Evolutionary conservation across 305 asterid genomes (phyloP), one percentile per base, ranked within the genome.

Genomic region (Solanum chacoense): DNA sequence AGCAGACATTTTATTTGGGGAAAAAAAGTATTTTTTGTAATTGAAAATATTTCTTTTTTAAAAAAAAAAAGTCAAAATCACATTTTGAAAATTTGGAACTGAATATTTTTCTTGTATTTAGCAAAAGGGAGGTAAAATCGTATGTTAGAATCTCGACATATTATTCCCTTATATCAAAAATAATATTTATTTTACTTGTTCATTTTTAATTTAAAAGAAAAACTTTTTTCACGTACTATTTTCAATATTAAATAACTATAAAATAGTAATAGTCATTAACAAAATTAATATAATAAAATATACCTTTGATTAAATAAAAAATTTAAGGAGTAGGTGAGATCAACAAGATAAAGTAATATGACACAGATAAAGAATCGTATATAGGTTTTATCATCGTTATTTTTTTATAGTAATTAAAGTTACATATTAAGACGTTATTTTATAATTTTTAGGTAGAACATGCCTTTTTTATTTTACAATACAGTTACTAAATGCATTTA

Each of bases 281-380:
- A 65, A 63, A 9, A 63, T n/a, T 63, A 63, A 63, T 63, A 4
- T n/a, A 9, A n/a, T 22, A 22, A 63, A 63, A 9, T 63, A 63
- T 22, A 63, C 2, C 12, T 63, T 8, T 50, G 0, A 50, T 50
- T 16, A 16, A 16, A 16, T 16, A 55, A 55, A 55, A 65, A 22
- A 4, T n/a, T 1, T 65, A 65, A 65, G 6, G 1, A n/a, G 0
- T 10, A 11, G 0, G 16, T n/a, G 16, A 63, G 6, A n/a, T 4
- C 11, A 59, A 20, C 12, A 6, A 50, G n/a, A 0, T 18, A 6
- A 50, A 18, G 10, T 59, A 59, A 20, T 8, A 59, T 22, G 12
- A 59, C 24, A 59, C 26, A 0, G 5, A 59, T 3, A 7, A 10
- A 0, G 4, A 55, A 59, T 3, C 0, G 69, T 8, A 59, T 20